Evolutionary conservation across 2,329 filamentous ascomycete genomes (phyloP).

Genomic region (Aureobasidium sp.): DNA sequence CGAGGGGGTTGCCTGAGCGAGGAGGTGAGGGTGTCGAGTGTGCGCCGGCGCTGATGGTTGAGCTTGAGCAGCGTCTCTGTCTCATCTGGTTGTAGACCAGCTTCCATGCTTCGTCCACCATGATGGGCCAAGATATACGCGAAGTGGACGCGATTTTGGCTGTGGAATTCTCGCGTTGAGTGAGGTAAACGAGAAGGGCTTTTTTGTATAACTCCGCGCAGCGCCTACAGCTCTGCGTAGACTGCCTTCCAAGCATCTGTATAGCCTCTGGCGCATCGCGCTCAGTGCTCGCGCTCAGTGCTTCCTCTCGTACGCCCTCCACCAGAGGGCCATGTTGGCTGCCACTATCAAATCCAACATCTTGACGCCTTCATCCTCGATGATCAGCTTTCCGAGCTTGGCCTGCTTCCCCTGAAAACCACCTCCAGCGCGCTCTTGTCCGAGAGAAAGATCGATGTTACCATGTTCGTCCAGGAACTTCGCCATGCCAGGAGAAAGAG

Average conservation of each 20-base stretch:
- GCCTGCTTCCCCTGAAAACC: conserved; percentile 78
- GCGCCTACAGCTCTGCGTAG: neutral
- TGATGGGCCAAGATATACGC: neutral
- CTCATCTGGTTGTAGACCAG: neutral
- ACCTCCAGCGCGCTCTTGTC: conserved; percentile 75
- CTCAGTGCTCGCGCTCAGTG: conserved; percentile 12
- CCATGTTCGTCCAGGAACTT: conserved; percentile 26
- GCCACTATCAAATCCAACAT: conserved; percentile 92
- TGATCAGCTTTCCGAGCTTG: conserved; percentile 87
- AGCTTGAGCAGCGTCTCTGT: neutral
- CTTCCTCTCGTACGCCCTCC: conserved; percentile 65
- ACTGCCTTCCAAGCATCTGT: neutral
- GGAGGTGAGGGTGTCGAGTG: neutral
- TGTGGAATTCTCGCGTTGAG: neutral
- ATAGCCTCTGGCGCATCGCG: neutral
- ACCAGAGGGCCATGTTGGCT: conserved; percentile 88
- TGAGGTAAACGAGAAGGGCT: neutral
- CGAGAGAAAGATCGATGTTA: conserved; percentile 64
- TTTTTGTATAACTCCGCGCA: neutral
- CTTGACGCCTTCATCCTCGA: conserved; percentile 80
- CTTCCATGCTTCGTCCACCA: neutral
- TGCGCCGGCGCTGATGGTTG: neutral
- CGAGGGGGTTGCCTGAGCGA: neutral
- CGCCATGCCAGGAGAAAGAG: neutral
- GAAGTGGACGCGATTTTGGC: neutral